Evolutionary conservation across 148 eudicot genomes (phyloP).

Genomic region (Nepenthes mirabilis): DNA sequence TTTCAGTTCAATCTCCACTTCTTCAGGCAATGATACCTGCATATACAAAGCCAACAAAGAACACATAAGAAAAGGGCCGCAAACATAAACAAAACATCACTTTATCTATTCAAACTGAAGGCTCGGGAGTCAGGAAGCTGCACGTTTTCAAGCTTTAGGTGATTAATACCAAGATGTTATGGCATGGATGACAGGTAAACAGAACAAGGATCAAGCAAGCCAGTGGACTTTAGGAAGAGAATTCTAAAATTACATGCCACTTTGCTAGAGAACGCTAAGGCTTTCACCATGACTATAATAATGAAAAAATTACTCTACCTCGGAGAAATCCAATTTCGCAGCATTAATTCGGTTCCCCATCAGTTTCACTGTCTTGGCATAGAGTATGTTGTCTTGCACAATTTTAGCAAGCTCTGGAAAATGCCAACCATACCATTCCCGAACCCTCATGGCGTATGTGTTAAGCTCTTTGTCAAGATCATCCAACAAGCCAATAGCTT

Average conservation of each 20-base stretch:
- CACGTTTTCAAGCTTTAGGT: no score
- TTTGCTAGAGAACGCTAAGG: no score
- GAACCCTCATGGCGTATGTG: constrained; percentile 94
- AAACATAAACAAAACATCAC: background rate
- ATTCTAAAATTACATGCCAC: no score
- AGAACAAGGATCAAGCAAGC: no score
- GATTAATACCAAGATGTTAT: no score
- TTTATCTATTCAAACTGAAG: background rate
- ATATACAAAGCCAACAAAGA: background rate
- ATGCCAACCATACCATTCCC: constrained; percentile 99
- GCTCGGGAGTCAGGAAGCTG: no score
- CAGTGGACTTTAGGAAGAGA: no score
- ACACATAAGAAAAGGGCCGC: background rate
- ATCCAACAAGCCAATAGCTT: constrained; percentile 94
- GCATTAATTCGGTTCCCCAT: constrained; percentile 85
- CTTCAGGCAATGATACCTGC: constrained; percentile 62
- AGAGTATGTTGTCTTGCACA: constrained; percentile 70
- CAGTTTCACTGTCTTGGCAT: constrained; percentile 79
- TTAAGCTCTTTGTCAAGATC: constrained; percentile 97
- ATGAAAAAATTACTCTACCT: constrained; percentile 27
- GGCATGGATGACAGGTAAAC: no score
- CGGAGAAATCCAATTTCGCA: constrained; percentile 87
- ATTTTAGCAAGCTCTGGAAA: constrained; percentile 96
- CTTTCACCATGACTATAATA: background rate
- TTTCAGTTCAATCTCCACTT: constrained; percentile 73